Evolutionary conservation across 225 moss, liverwort and hornwort genomes (phyloP), one percentile per base, ranked within the genome.

Genomic region (Marchantia polymorpha): DNA sequence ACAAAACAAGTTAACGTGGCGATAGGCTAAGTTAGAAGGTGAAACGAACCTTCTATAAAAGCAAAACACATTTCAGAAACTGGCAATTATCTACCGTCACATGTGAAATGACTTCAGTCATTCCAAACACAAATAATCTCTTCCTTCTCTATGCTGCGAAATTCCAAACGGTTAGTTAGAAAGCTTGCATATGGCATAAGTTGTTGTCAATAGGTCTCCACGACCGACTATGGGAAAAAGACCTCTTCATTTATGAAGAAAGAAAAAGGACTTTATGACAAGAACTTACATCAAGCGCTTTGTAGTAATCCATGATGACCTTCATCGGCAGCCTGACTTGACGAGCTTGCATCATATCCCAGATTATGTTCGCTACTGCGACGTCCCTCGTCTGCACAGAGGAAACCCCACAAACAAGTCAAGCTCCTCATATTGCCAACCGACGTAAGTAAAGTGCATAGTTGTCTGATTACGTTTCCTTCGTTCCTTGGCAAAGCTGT

Each of bases 311-410:
- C 52, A 65, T 26, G 16, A 17, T 7, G 10, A 78, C 15, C 27
- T 12, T n/a, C 9, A 74, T 61, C 1, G 85, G 64, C 11, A 83
- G 31, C 72, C 22, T 81, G 17, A 81, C 49, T 29, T 76, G 58
- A 27, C 85, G 85, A 3, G 60, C 81, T 73, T 51, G 80, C 81
- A 78, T 75, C 78, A 83, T 56, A 53, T 88, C 87, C 87, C 87
- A 88, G 7, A 83, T 48, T 56, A 81, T 26, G 64, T 81, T 83
- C 27, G 85, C 87, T n/a, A 82, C 69, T 20, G 25, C 67, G 17
- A 85, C 72, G 52, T 88, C 81, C 65, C 58, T 81, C 8, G 74
- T 59, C 87, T 85, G 83, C 26, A 63, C 19, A 63, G 22, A 16
- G 27, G 0, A 3, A 56, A 8, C 29, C 39, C 39, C 39, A 39